These are phyloP conservation scores for Penicillium coprophilum DNA, from an alignment of 495 filamentous ascomycete genomes.

Conservation along the genomic window DNA sequence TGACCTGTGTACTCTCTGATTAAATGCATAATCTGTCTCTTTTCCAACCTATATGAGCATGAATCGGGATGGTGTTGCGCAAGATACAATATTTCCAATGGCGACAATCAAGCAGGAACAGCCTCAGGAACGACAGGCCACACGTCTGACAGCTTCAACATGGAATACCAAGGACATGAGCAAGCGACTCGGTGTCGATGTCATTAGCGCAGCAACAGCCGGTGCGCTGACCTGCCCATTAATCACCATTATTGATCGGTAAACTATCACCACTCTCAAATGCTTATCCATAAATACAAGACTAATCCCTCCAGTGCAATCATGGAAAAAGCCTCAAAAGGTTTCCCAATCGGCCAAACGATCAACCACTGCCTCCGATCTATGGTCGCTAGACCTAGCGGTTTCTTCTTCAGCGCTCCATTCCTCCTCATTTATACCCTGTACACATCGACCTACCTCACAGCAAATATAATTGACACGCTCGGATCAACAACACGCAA, in stretches of 20 bases:
- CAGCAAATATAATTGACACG: constrained; percentile 87
- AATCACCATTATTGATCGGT: constrained; percentile 92
- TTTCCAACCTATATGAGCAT: constrained; percentile 22
- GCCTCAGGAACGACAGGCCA: constrained; percentile 14
- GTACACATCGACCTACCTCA: constrained; percentile 89
- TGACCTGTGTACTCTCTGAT: constrained; percentile 2
- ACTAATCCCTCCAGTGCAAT: constrained; percentile 62
- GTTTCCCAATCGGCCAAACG: constrained; percentile 65
- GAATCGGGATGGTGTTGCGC: constrained; percentile 36
- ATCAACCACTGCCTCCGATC: constrained; percentile 60
- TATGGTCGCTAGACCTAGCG: constrained; percentile 66
- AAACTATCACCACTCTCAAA: constrained; percentile 14
- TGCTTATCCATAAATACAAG: background rate
- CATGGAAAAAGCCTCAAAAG: constrained; percentile 91
- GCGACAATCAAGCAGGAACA: constrained; percentile 21
- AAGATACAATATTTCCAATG: constrained; percentile 32
- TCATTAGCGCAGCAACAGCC: constrained; percentile 68
- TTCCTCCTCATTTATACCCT: constrained; percentile 85
- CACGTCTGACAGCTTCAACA: constrained; percentile 25
- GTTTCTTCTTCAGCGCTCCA: constrained; percentile 73
- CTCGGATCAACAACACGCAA: constrained; percentile 62
- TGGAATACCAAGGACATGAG: constrained; percentile 81
- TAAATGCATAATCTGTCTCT: background rate
- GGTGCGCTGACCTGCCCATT: constrained; percentile 82
- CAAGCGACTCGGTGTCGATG: constrained; percentile 69